Conservation (phyloP, 129 eudicot genomes). For the Arctium minus region DNA sequence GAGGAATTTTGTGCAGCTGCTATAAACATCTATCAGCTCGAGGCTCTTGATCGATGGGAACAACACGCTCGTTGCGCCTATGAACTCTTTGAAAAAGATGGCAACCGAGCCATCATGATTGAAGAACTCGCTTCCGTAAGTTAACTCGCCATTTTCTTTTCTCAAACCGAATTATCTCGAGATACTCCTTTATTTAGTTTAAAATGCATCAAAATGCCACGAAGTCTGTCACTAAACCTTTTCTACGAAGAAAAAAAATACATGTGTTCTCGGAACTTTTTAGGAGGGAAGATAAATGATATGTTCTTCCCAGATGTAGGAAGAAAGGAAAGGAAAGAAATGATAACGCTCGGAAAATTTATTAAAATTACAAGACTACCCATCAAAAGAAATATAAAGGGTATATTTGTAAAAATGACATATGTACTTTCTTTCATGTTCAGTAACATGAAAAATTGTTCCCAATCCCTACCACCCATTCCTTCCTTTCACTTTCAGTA, state of each 20-base stretch:
- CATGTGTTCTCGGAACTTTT: not conserved
- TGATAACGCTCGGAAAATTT: not conserved
- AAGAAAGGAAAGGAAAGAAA: not conserved
- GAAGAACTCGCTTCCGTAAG: slow-evolving; percentile 95
- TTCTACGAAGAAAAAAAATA: not conserved
- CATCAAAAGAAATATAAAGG: not conserved
- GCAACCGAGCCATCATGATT: slow-evolving; percentile 79
- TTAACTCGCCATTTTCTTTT: slow-evolving; percentile 3
- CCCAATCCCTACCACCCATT: too few species aligned
- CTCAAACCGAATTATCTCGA: not conserved
- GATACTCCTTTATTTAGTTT: not conserved
- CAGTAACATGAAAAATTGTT: not conserved
- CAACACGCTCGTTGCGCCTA: slow-evolving; percentile 94
- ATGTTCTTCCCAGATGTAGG: not conserved
- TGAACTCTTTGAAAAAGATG: slow-evolving; percentile 88
- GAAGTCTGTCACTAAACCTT: not conserved
- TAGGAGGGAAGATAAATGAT: too few species aligned
- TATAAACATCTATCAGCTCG: slow-evolving; percentile 79
- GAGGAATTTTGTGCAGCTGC: slow-evolving; percentile 98
- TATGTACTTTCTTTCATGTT: not conserved
- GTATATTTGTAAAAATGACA: not conserved
- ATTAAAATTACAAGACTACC: not conserved
- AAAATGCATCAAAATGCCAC: too few species aligned
- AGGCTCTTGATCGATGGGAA: slow-evolving; percentile 94
- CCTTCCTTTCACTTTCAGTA: not conserved